Percentiles rank a stretch among this genome's conserved stretches.
Evolutionary conservation across 2,329 filamentous ascomycete species (phyloP).

Genomic region (Anisogramma anomala): DNA sequence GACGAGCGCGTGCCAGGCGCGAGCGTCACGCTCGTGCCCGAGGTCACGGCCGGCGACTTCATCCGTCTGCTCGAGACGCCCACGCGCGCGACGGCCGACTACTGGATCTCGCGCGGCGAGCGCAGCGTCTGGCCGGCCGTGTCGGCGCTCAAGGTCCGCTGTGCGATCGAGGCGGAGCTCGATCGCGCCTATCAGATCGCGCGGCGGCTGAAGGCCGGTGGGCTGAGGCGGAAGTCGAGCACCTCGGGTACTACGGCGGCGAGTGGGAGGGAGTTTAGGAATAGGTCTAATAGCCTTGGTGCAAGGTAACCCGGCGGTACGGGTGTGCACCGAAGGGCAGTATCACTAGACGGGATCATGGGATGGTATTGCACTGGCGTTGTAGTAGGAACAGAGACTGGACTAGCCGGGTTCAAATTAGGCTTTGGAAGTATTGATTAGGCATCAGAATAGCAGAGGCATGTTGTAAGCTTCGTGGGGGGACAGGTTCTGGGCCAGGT

Average conservation of each 20-base stretch:
- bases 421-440: no score
- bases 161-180: slow-evolving; percentile 76
- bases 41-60: slow-evolving; percentile 63
- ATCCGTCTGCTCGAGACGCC: slow-evolving; percentile 71
- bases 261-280: slow-evolving; percentile 13
- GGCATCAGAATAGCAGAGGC: no score
- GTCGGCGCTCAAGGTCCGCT: slow-evolving; percentile 67
- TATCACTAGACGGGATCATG: no score
- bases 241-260: slow-evolving; percentile 19
- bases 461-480: no score
- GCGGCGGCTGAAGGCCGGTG: slow-evolving; percentile 47
- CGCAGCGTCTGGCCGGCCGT: slow-evolving; percentile 85
- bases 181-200: slow-evolving; percentile 77
- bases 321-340: no score
- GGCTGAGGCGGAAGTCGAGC: slow-evolving; percentile 34
- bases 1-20: slow-evolving; percentile 73
- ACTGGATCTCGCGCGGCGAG: slow-evolving; percentile 81
- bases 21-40: slow-evolving; percentile 70
- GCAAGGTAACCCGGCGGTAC: no score
- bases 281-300: slow-evolving; percentile 17
- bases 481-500: no score
- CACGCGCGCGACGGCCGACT: slow-evolving; percentile 60
- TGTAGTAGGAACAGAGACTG: no score
- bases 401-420: no score
- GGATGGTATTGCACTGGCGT: no score